phyloP scores from a whole-genome alignment of 352 stramenopile genomes.

The Aphanomyces euteiches region DNA sequence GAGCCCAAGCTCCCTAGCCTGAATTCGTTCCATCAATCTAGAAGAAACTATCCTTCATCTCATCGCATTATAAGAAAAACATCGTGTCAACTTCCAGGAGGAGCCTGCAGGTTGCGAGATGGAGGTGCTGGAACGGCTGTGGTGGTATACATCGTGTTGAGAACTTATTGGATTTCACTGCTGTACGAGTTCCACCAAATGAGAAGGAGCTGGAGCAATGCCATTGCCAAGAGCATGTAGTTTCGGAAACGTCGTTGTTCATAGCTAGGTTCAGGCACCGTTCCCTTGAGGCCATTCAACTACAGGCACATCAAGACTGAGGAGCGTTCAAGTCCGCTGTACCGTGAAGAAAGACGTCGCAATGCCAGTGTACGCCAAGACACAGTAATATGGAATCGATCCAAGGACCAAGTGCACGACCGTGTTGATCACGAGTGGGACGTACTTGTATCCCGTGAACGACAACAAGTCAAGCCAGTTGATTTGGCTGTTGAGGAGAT shows the following conservation, averaged over 20 bases:
- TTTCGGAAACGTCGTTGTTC: constrained; percentile 81
- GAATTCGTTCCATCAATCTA: too few relatives aligned
- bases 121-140: too few relatives aligned
- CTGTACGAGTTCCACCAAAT: constrained; percentile 32
- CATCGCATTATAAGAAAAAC: background rate
- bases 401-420: constrained; percentile 84
- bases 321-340: constrained; percentile 22
- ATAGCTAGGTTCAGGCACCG: constrained; percentile 50
- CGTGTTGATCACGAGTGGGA: constrained; percentile 94
- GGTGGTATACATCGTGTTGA: background rate
- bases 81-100: background rate
- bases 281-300: constrained; percentile 88
- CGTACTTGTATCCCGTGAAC: constrained; percentile 99
- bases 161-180: constrained; percentile 17
- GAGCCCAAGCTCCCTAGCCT: too few relatives aligned
- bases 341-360: constrained; percentile 94
- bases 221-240: constrained; percentile 71
- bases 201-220: constrained; percentile 27
- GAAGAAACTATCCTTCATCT: too few relatives aligned
- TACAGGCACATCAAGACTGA: constrained; percentile 24
- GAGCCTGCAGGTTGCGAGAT: too few relatives aligned
- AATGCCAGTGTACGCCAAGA: constrained; percentile 90
- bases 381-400: constrained; percentile 88
- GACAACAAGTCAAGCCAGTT: constrained; percentile 94
- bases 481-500: constrained; percentile 91